These are phyloP conservation scores for Thelonectria discophora DNA, from an alignment of 2,329 filamentous ascomycete species.

Conservation along the genomic window DNA sequence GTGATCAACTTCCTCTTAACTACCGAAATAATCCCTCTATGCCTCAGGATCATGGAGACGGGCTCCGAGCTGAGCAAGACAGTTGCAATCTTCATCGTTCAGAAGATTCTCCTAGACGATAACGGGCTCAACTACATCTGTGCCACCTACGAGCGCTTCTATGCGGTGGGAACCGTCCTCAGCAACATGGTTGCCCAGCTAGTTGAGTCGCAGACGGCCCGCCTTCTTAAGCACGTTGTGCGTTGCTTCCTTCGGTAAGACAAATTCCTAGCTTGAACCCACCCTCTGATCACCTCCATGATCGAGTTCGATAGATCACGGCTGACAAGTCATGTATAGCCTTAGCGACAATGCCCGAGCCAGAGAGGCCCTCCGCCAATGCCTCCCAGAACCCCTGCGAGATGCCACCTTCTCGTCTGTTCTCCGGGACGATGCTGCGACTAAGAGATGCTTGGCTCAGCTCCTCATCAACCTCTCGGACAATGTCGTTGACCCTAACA, in stretches of 20 bases:
- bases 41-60: slow-evolving; percentile 98
- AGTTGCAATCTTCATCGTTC: slow-evolving; percentile 98
- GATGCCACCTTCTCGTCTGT: slow-evolving; percentile 98
- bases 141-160: slow-evolving; percentile 98
- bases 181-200: slow-evolving; percentile 99
- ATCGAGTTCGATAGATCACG: background rate
- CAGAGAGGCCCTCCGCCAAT: slow-evolving; percentile 93
- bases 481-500: slow-evolving; percentile 69
- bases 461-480: slow-evolving; percentile 96
- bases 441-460: slow-evolving; percentile 96
- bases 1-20: slow-evolving; percentile 99
- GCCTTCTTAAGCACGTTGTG: slow-evolving; percentile 96
- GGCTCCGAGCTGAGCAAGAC: slow-evolving; percentile 98
- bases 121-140: slow-evolving; percentile 98
- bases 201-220: slow-evolving; percentile 95
- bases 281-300: background rate
- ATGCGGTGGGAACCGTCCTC: slow-evolving; percentile 94
- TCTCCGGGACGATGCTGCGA: slow-evolving; percentile 94
- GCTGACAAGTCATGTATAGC: slow-evolving; percentile 55
- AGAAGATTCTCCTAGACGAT: slow-evolving; percentile 97
- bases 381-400: slow-evolving; percentile 96
- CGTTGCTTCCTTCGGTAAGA: slow-evolving; percentile 92
- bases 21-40: slow-evolving; percentile 97
- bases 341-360: slow-evolving; percentile 96
- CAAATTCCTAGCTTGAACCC: background rate